Conservation (phyloP, 2,329 filamentous ascomycete genomes). For the Knoxdaviesia proteae region DNA sequence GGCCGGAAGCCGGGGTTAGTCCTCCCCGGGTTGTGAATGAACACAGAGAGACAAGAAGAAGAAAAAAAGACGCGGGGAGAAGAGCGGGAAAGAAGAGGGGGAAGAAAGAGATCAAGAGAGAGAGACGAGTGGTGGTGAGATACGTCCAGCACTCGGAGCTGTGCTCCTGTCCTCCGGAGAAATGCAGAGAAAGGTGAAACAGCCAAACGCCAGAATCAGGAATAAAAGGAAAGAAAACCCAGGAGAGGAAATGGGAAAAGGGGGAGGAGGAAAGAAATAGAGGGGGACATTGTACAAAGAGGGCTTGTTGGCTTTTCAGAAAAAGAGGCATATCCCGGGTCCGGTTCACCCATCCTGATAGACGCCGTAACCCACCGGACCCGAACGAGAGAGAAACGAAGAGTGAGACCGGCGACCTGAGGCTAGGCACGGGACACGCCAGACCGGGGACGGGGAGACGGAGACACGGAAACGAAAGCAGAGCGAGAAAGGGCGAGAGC, state of each 20-base stretch:
- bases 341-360: not conserved
- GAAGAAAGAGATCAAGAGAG: not conserved
- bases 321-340: not conserved
- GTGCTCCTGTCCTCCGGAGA: too few relatives aligned
- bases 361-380: not conserved
- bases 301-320: not conserved
- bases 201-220: not conserved
- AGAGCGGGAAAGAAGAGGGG: too few relatives aligned
- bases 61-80: not conserved
- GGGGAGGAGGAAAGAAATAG: not conserved
- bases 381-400: too few relatives aligned
- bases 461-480: not conserved
- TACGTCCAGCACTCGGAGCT: too few relatives aligned
- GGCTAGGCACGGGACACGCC: too few relatives aligned
- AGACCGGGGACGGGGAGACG: too few relatives aligned
- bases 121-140: too few relatives aligned
- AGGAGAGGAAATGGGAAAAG: not conserved
- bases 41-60: not conserved
- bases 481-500: not conserved
- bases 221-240: not conserved
- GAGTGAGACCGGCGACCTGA: too few relatives aligned
- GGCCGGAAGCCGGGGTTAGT: too few relatives aligned
- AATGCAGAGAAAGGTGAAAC: not conserved
- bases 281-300: not conserved
- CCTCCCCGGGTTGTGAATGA: too few relatives aligned